phyloP scores from a whole-genome alignment of 306 rosid species.

The Inga leiocalycina region DNA sequence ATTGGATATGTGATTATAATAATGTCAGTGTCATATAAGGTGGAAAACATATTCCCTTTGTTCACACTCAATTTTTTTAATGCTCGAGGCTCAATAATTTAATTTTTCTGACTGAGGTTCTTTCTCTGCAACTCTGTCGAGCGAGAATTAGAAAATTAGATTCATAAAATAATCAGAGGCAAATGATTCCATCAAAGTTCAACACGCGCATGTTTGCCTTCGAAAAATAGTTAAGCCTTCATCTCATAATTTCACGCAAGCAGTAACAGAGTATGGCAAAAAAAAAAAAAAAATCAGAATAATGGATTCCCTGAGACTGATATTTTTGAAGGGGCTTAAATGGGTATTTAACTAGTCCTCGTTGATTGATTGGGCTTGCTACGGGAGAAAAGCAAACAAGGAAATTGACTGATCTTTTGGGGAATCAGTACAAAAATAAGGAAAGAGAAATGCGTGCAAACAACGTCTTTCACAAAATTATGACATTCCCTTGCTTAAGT shows the following conservation, averaged over 20 bases:
- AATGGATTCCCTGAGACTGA: not conserved
- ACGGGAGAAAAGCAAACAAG: not conserved
- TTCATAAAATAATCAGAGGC: not conserved
- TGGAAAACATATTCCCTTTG: not conserved
- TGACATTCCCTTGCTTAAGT: slow-evolving; percentile 19
- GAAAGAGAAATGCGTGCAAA: slow-evolving; percentile 10
- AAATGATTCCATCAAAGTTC: not conserved
- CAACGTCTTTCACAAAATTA: slow-evolving; percentile 29
- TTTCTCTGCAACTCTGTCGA: not conserved
- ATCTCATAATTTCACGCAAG: not conserved
- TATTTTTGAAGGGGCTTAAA: not conserved
- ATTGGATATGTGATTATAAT: not conserved
- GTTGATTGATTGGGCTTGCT: slow-evolving; percentile 28
- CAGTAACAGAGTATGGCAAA: not conserved
- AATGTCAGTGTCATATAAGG: not conserved
- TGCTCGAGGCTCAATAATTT: slow-evolving; percentile 25
- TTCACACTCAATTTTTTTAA: not conserved
- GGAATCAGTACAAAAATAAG: slow-evolving; percentile 29
- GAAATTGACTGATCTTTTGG: not conserved
- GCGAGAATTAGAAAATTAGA: not conserved
- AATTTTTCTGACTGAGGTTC: not conserved
- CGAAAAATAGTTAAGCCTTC: not conserved
- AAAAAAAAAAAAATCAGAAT: not conserved
- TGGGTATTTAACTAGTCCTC: slow-evolving; percentile 18
- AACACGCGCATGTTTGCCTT: not conserved